Evolutionary conservation across 208 protist genomes (phyloP), one percentile per base, ranked within the genome.

Genomic region (Trypanosoma grayi): DNA sequence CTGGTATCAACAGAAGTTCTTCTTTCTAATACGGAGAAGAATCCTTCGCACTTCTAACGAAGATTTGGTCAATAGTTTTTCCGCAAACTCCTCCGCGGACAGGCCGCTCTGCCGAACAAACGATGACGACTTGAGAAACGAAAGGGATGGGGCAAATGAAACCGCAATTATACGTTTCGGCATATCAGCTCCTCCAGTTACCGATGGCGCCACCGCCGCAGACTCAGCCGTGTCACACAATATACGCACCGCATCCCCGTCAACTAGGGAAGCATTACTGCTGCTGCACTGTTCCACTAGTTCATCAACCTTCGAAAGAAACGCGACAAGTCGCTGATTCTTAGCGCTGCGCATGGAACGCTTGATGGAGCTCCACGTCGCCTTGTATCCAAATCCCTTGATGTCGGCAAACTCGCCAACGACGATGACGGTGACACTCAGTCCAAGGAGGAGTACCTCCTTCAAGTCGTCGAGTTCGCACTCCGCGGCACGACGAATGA

Each of bases 221-320:
- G n/a, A 9, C 55, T 30, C 37, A 14, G 30, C 60, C 27, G 24
- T 56, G 11, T 61, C 47, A 43, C 54, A 27, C 28, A 62, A 20
- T n/a, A 57, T 16, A 6, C 11, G 18, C 16, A 62, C 46, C n/a
- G 28, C 22, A 47, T 63, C 46, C 6, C 31, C 37, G 2, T 5
- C 47, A 34, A n/a, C 37, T 30, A 53, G 4, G 1, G 48, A 22
- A 16, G 4, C 13, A 22, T n/a, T 18, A 51, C 25, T 7, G n/a
- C 55, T 16, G 43, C 31, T n/a, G 25, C 34, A 36, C 41, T 45
- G 18, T 2, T 18, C 47, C n/a, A 84, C 28, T 7, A 73, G 61
- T 50, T 87, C 81, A 48, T 87, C 81, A 0, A 60, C 61, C 51
- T 87, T 87, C 4, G 81, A 80, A 36, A 82, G 41, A n/a, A 84